Conservation (phyloP, 768 basidiomycete genomes). For the Panaeolus papilionaceus region DNA sequence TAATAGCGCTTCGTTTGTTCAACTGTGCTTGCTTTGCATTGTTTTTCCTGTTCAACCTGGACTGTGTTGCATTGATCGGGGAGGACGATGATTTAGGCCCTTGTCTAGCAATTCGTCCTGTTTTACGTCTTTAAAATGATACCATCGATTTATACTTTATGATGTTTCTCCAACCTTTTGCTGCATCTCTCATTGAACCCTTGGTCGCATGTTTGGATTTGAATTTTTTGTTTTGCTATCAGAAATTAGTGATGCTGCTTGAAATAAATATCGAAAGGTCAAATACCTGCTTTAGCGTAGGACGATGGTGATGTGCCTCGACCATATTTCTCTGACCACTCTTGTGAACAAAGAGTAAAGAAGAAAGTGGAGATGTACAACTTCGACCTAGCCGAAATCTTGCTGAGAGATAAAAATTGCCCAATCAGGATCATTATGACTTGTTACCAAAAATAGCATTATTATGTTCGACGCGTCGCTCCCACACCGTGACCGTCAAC, state of each 20-base stretch:
- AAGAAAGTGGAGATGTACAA: conserved; percentile 2
- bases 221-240: conserved; percentile 87
- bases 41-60: conserved; percentile 80
- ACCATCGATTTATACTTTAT: background rate
- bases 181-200: conserved; percentile 78
- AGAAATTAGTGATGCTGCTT: conserved; percentile 14
- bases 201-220: conserved; percentile 93
- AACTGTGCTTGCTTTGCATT: conserved; percentile 84
- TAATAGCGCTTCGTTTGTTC: conserved; percentile 69
- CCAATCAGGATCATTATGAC: conserved; percentile 8
- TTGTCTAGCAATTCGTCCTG: conserved; percentile 64
- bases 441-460: conserved; percentile 14
- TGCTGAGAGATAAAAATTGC: conserved; percentile 18
- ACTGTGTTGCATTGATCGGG: conserved; percentile 64
- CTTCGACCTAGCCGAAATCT: background rate
- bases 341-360: background rate
- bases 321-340: conserved; percentile 35
- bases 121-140: conserved; percentile 13
- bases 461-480: background rate
- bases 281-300: conserved; percentile 85
- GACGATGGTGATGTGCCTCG: conserved; percentile 70
- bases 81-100: conserved; percentile 58
- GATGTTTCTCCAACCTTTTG: conserved; percentile 65
- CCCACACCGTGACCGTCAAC: no score
- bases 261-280: conserved; percentile 17